Percentiles rank a stretch among this genome's conserved stretches.
Evolutionary conservation across 257 asterid genomes (phyloP).

Genomic region (Petunia axillaris): DNA sequence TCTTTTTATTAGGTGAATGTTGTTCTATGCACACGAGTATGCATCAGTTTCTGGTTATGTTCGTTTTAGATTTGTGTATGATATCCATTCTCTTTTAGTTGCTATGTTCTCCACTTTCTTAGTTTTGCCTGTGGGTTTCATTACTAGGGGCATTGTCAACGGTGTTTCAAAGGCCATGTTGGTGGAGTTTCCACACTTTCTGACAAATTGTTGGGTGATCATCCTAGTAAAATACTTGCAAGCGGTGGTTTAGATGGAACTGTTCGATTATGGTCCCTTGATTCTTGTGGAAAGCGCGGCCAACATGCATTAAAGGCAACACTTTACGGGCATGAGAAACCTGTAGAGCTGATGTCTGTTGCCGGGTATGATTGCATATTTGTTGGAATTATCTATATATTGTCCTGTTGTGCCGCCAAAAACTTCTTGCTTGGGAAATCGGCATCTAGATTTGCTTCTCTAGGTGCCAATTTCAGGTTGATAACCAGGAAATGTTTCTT

Average conservation of each 20-base stretch:
- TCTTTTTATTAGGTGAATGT: neutral
- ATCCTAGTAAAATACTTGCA: conserved; percentile 57
- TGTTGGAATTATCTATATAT: conserved; percentile 4
- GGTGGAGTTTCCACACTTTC: conserved; percentile 73
- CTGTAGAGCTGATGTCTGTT: conserved; percentile 67
- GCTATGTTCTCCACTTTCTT: neutral
- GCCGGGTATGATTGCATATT: conserved; percentile 53
- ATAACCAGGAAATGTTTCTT: neutral
- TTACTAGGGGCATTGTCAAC: conserved; percentile 60
- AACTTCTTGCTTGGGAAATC: conserved; percentile 14
- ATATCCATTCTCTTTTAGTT: neutral
- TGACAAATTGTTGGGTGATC: conserved; percentile 69
- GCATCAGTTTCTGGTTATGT: conserved; percentile 22
- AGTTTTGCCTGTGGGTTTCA: conserved; percentile 6
- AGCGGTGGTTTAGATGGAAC: conserved; percentile 90
- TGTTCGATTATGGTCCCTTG: conserved; percentile 82
- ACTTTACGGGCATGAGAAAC: conserved; percentile 79
- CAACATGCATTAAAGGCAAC: conserved; percentile 70
- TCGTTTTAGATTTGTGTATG: conserved; percentile 11
- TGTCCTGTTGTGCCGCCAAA: neutral
- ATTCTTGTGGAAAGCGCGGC: conserved; percentile 71
- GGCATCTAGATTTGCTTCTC: conserved; percentile 1
- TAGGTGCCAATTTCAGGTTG: neutral
- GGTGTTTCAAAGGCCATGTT: conserved; percentile 75
- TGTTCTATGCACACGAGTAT: conserved; percentile 6